Percentiles rank a stretch among this genome's conserved stretches.
phyloP scores from a whole-genome alignment of 1,139 yeast genomes.

The Kurtzmaniella quercitrusa region DNA sequence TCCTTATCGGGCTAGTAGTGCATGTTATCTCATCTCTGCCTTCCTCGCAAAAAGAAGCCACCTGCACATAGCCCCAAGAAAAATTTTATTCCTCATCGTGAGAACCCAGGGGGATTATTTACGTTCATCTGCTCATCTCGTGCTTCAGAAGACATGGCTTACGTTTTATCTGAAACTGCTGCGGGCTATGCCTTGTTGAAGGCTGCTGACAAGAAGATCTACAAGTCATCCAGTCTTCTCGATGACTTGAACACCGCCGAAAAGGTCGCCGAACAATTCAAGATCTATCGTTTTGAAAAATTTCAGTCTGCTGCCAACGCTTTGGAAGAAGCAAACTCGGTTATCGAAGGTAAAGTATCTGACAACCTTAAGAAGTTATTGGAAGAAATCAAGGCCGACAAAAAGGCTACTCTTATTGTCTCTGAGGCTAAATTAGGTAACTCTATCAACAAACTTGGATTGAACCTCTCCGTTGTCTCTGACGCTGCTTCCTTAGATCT shows the following conservation, averaged over 20 bases:
- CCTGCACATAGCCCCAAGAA: conserved; percentile 3
- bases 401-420: conserved; percentile 85
- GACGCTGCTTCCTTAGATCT: conserved; percentile 94
- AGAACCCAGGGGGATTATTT: conserved; percentile 11
- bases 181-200: conserved; percentile 97
- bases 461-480: conserved; percentile 82
- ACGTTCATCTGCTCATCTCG: conserved; percentile 8
- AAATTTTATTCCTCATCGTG: conserved; percentile 20
- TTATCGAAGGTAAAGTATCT: conserved; percentile 91
- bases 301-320: conserved; percentile 94
- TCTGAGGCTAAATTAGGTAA: conserved; percentile 95
- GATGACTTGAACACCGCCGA: conserved; percentile 81
- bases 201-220: conserved; percentile 95
- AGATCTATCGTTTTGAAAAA: conserved; percentile 92
- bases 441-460: conserved; percentile 89
- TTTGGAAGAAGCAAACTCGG: conserved; percentile 87
- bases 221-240: conserved; percentile 72
- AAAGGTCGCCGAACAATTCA: conserved; percentile 75
- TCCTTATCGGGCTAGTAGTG: not conserved
- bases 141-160: conserved; percentile 57
- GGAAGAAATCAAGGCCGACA: conserved; percentile 79
- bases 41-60: not conserved
- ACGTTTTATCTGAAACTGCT: conserved; percentile 94
- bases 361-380: conserved; percentile 74
- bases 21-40: not conserved